phyloP scores from a whole-genome alignment of 768 basidiomycete genomes.

The Pisolithus microcarpus region DNA sequence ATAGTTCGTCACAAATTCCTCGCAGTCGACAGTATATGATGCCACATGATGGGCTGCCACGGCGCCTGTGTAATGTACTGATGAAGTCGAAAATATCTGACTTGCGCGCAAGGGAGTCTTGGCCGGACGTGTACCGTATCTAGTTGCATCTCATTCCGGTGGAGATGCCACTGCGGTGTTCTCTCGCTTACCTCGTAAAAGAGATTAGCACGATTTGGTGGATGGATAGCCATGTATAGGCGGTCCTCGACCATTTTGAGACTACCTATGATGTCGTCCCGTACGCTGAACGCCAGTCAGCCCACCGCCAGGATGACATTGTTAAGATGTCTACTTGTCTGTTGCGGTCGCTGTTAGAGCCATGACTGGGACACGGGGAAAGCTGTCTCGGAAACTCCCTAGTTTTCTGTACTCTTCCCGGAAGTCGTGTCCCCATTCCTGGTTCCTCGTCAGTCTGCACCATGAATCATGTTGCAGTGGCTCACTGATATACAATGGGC shows the following conservation, averaged over 20 bases:
- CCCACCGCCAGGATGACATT: neutral
- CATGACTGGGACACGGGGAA: slow-evolving; percentile 73
- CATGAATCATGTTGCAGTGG: neutral
- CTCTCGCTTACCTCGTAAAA: slow-evolving; percentile 61
- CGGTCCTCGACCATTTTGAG: slow-evolving; percentile 51
- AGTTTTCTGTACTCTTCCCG: slow-evolving; percentile 66
- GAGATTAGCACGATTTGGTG: slow-evolving; percentile 74
- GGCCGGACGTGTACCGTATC: slow-evolving; percentile 58
- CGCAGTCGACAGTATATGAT: slow-evolving; percentile 75
- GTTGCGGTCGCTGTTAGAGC: slow-evolving; percentile 84
- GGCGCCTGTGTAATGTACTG: slow-evolving; percentile 48
- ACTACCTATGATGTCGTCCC: slow-evolving; percentile 61
- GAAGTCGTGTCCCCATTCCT: slow-evolving; percentile 88
- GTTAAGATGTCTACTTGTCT: slow-evolving; percentile 38
- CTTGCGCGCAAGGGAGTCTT: slow-evolving; percentile 49
- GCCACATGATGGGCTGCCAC: slow-evolving; percentile 56
- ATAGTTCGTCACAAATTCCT: slow-evolving; percentile 59
- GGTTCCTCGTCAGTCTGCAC: neutral
- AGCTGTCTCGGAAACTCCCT: slow-evolving; percentile 61
- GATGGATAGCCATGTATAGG: slow-evolving; percentile 61
- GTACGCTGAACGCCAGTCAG: slow-evolving; percentile 44
- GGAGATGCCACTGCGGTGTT: neutral
- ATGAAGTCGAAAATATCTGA: slow-evolving; percentile 63
- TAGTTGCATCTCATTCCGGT: slow-evolving; percentile 15
- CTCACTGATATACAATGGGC: slow-evolving; percentile 79